Evolutionary conservation across 1,284 basidiomycete species (phyloP).

Genomic region (Coriolopsis trogii): DNA sequence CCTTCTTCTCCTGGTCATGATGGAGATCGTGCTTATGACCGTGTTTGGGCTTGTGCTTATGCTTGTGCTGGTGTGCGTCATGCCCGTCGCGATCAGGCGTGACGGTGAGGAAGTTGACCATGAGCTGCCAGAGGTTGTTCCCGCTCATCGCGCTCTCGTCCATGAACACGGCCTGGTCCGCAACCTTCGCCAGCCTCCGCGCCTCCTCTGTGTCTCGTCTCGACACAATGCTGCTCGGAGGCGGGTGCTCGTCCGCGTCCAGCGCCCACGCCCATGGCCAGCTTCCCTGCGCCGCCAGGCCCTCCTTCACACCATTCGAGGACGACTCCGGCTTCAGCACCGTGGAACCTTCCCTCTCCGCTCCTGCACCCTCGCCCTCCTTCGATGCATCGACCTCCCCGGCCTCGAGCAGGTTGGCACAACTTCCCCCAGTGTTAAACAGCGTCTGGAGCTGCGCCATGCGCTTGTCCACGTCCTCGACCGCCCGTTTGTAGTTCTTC

Average conservation of each 20-base stretch:
- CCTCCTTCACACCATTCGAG: constrained; percentile 48
- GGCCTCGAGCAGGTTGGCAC: no score
- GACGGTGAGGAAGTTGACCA: constrained; percentile 62
- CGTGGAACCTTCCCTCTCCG: background rate
- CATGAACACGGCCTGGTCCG: constrained; percentile 63
- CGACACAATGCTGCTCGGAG: constrained; percentile 81
- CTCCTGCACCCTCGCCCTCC: background rate
- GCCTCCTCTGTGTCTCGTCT: constrained; percentile 79
- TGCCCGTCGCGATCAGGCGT: constrained; percentile 34
- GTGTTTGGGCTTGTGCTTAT: constrained; percentile 9
- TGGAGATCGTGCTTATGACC: background rate
- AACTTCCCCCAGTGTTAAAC: constrained; percentile 29
- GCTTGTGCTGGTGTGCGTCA: constrained; percentile 9
- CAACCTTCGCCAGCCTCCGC: constrained; percentile 65
- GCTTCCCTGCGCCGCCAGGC: constrained; percentile 49
- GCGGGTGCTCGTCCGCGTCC: constrained; percentile 74
- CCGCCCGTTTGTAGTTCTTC: constrained; percentile 61
- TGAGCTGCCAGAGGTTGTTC: constrained; percentile 71
- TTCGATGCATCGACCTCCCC: background rate
- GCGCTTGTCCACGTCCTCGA: constrained; percentile 55
- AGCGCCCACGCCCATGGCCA: constrained; percentile 80
- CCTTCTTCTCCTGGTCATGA: background rate
- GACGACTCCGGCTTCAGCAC: constrained; percentile 27
- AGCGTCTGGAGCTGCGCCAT: constrained; percentile 48
- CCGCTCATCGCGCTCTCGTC: constrained; percentile 59